These are phyloP conservation scores for Brasenia schreberi DNA, from an alignment of 164 flowering plant genomes.

Conservation along the genomic window DNA sequence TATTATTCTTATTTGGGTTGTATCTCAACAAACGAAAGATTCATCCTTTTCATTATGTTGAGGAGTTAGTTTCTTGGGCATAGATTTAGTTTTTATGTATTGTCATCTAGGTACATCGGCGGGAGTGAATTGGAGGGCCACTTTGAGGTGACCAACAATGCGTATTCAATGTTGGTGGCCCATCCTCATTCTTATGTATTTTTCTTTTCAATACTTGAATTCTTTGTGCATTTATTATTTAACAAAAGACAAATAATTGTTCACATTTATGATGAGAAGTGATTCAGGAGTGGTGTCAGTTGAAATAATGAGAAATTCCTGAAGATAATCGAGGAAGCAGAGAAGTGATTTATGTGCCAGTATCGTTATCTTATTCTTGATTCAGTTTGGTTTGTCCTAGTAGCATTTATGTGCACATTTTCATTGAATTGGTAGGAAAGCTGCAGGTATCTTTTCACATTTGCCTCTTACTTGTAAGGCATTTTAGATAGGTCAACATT, in stretches of 20 bases:
- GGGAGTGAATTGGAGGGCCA: conserved; percentile 84
- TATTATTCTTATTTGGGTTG: no score
- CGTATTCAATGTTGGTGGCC: conserved; percentile 91
- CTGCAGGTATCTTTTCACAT: no score
- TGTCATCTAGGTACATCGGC: conserved; percentile 68
- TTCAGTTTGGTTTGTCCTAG: not conserved
- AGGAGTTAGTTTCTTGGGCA: no score
- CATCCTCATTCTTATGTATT: not conserved
- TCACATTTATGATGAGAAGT: not conserved
- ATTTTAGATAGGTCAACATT: no score
- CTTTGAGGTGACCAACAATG: conserved; percentile 85
- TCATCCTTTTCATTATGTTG: no score
- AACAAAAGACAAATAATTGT: not conserved
- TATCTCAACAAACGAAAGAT: no score
- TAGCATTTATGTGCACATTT: not conserved
- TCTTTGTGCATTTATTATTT: no score
- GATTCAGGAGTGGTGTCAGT: not conserved
- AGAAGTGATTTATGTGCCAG: not conserved
- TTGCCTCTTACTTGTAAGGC: not conserved
- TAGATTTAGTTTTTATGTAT: conserved; percentile 1
- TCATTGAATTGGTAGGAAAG: not conserved
- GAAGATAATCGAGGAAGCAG: not conserved
- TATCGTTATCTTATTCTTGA: not conserved
- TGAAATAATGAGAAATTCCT: not conserved
- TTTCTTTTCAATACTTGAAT: not conserved